Evolutionary conservation across 352 stramenopile genomes (phyloP).

Genomic region (Thraustochytrium aureum): DNA sequence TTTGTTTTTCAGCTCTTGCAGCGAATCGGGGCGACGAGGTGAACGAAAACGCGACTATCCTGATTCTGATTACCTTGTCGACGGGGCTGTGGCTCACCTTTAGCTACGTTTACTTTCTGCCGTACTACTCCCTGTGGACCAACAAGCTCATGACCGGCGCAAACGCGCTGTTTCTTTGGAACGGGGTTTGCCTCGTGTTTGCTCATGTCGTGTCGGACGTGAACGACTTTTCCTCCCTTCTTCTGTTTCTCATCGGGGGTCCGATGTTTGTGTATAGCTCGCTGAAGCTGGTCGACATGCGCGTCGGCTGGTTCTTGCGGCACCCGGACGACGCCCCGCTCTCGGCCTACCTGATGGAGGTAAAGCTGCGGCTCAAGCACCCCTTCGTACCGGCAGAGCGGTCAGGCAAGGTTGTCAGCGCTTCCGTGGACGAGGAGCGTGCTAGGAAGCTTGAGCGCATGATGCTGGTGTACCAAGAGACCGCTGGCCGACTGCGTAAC

Average conservation of each 20-base stretch:
- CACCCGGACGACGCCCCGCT: not conserved
- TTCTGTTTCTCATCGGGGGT: slow-evolving; percentile 30
- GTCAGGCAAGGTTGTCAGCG: not conserved
- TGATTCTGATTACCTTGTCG: slow-evolving; percentile 2
- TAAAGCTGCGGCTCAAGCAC: slow-evolving; percentile 29
- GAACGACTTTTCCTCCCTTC: slow-evolving; percentile 22
- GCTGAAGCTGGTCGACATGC: not conserved
- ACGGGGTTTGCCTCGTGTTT: slow-evolving; percentile 26
- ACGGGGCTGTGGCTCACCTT: slow-evolving; percentile 32
- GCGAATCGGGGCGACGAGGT: not conserved
- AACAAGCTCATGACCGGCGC: slow-evolving; percentile 31
- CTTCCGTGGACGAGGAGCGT: not conserved
- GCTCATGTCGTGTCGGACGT: slow-evolving; percentile 15
- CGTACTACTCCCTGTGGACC: slow-evolving; percentile 41
- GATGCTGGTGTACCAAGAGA: not conserved
- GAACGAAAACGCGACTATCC: not conserved
- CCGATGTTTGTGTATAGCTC: slow-evolving; percentile 32
- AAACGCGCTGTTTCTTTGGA: slow-evolving; percentile 27
- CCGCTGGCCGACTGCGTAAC: not conserved
- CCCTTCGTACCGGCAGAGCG: not conserved
- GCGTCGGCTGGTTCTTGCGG: slow-evolving; percentile 23
- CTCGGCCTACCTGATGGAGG: not conserved
- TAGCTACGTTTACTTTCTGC: slow-evolving; percentile 47
- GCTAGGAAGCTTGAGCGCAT: no score
- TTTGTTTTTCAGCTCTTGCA: not conserved